Evolutionary conservation across 2,329 filamentous ascomycete genomes (phyloP).

Genomic region (Aureobasidium zeae): DNA sequence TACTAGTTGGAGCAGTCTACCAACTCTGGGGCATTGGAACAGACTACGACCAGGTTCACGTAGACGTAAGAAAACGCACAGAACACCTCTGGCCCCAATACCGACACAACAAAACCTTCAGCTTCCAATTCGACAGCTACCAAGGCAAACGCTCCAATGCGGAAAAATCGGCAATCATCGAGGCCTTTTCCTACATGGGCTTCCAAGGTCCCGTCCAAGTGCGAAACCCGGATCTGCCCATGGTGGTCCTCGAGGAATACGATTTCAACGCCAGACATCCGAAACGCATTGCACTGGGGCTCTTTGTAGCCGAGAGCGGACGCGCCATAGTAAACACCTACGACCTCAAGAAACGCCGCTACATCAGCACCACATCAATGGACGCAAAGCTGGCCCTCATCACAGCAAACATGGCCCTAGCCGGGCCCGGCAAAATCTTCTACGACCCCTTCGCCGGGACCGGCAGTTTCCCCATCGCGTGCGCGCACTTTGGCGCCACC

Average conservation of each 20-base stretch:
- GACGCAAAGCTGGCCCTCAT: constrained; percentile 86
- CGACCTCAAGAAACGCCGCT: constrained; percentile 84
- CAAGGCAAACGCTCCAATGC: constrained; percentile 57
- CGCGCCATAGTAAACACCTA: constrained; percentile 63
- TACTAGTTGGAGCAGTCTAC: constrained; percentile 74
- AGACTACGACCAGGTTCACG: constrained; percentile 60
- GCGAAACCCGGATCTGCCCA: constrained; percentile 62
- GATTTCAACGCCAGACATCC: constrained; percentile 45
- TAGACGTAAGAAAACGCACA: constrained; percentile 51
- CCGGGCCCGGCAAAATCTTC: constrained; percentile 72
- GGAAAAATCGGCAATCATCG: constrained; percentile 65
- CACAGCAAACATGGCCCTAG: constrained; percentile 82
- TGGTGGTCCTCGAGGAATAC: constrained; percentile 79
- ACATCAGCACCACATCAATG: constrained; percentile 96
- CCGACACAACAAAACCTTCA: constrained; percentile 55
- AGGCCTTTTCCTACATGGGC: constrained; percentile 68
- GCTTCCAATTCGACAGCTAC: constrained; percentile 76
- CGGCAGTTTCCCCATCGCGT: constrained; percentile 83
- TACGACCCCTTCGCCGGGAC: constrained; percentile 96
- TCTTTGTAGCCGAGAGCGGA: constrained; percentile 57
- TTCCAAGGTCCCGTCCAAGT: constrained; percentile 73
- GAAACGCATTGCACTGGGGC: constrained; percentile 59
- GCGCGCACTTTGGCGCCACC: constrained; percentile 78
- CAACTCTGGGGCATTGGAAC: constrained; percentile 75
- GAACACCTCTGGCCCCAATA: constrained; percentile 59